Evolutionary conservation across 768 basidiomycete species (phyloP), one percentile per base, ranked within the genome.

Genomic region (Pleurotus ostreatus): DNA sequence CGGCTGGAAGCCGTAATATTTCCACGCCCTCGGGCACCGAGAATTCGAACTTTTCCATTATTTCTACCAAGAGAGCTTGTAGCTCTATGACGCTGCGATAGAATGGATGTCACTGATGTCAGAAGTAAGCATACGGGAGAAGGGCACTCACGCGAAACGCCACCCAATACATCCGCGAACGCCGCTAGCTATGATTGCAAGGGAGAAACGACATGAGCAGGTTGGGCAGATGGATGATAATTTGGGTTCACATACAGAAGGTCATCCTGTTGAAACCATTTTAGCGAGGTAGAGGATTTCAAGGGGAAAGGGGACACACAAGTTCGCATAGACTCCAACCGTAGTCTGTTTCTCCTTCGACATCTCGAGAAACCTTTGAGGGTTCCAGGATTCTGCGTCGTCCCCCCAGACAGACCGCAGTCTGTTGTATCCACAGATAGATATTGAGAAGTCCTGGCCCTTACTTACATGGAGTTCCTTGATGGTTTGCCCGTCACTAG

Each of bases 381-480:
- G 63, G 22, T 62, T 62, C 63, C 63, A 63, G 39, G 51, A 23
- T 20, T 62, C 62, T 11, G 62, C 63, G 46, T 63, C 63, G 40
- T 61, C 47, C n/a, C 63, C 63, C 63, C 62, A 63, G 12, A 63
- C 46, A 5, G 18, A 6, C 7, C 54, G 54, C 1, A 55, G 54
- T 74, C 71, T 64, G 49, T 76, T 73, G 57, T 74, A 73, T 4
- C 65, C 69, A 30, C 66, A 60, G 11, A 77, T 62, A 7, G 74
- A 75, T 20, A 65, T 57, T 37, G 73, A 54, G 8, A 76, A 61
- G 15, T 64, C 65, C 2, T 68, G 68, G 4, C 73, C 77, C 38
- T 69, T 67, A 0, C 69, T 69, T n/a, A 78, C 58, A 6, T 61
- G 59, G 11, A 78, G 13, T 52, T 75, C 69, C 18, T 49, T 55